These are phyloP conservation scores for Leptographium procerum DNA, from an alignment of 2,329 filamentous ascomycete genomes.

Conservation along the genomic window DNA sequence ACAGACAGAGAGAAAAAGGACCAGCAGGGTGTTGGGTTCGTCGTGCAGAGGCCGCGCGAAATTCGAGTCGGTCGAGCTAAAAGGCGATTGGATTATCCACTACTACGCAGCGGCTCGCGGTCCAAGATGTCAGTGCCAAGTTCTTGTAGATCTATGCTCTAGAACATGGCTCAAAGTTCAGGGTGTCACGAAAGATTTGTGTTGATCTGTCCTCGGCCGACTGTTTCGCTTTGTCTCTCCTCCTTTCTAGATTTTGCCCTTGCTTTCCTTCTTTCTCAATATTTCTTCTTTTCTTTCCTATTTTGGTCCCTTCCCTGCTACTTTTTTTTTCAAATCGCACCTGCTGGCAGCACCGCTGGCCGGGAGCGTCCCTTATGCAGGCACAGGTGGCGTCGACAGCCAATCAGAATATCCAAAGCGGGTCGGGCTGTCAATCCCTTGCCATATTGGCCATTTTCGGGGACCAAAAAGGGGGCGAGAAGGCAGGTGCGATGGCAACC, in stretches of 20 bases:
- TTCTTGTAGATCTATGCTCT: neutral
- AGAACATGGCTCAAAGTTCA: too few relatives aligned
- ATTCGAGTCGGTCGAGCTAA: neutral
- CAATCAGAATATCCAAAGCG: constrained; percentile 8
- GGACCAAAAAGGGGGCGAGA: constrained; percentile 5
- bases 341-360: neutral
- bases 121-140: neutral
- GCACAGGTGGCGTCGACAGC: constrained; percentile 7
- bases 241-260: neutral
- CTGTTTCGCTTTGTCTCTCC: neutral
- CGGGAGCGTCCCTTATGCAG: constrained; percentile 12
- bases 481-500: neutral
- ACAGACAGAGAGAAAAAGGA: neutral
- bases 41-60: neutral
- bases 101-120: neutral
- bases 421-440: constrained; percentile 5
- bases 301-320: neutral
- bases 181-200: too few relatives aligned
- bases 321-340: constrained; percentile 1
- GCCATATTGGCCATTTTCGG: constrained; percentile 5
- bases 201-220: neutral
- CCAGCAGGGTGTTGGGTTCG: neutral
- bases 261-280: neutral
- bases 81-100: neutral
- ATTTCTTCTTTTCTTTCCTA: neutral